phyloP scores from a whole-genome alignment of 2,329 filamentous ascomycete genomes.

The Scopulariopsis brevicaulis region DNA sequence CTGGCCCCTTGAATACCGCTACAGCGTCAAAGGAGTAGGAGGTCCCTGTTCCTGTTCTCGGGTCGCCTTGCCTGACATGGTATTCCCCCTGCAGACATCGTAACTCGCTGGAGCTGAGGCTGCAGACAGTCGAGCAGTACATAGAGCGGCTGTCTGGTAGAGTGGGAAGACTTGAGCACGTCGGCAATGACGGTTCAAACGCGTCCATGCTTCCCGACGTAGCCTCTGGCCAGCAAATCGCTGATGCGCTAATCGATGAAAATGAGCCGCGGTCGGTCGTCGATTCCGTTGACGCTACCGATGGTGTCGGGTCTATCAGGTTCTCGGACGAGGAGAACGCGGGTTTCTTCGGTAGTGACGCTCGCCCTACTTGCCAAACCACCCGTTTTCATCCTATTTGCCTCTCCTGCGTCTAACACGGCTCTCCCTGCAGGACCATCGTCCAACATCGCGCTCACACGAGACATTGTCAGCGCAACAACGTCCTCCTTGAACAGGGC shows the following conservation, averaged over 20 bases:
- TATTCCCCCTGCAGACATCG: background rate
- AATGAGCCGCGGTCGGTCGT: background rate
- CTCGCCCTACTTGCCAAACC: background rate
- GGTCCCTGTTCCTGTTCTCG: background rate
- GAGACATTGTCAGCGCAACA: conserved; percentile 1
- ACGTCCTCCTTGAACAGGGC: background rate
- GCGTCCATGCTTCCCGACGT: background rate
- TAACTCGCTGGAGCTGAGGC: background rate
- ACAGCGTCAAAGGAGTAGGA: background rate
- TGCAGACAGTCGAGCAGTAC: background rate
- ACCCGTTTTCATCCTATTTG: background rate
- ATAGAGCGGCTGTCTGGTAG: background rate
- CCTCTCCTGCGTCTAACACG: background rate
- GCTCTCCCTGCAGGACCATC: background rate
- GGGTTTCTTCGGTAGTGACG: background rate
- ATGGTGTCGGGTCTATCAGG: background rate
- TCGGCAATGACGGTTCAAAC: background rate
- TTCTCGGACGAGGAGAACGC: background rate
- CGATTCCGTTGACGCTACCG: background rate
- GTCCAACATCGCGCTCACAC: conserved; percentile 1
- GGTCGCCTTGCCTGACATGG: background rate
- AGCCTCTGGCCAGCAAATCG: background rate
- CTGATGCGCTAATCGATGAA: background rate
- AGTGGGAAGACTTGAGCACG: background rate
- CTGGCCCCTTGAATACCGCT: conserved; percentile 1